Percentiles rank a stretch among this genome's conserved stretches.
phyloP scores from a whole-genome alignment of 306 rosid genomes.

The Fragaria nilgerrensis region DNA sequence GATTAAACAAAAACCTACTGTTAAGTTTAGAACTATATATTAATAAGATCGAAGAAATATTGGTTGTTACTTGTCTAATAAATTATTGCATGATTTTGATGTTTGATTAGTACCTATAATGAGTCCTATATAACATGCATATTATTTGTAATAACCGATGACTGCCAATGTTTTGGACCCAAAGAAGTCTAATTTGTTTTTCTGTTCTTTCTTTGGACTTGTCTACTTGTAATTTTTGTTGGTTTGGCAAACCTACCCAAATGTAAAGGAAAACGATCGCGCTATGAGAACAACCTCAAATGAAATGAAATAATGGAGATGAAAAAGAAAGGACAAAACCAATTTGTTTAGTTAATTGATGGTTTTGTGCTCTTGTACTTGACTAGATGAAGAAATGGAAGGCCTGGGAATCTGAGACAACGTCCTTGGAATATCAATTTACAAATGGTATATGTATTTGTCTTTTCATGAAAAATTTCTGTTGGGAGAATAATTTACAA shows the following conservation, averaged over 20 bases:
- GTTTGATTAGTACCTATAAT: not conserved
- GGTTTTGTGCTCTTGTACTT: slow-evolving; percentile 2
- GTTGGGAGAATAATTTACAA: not conserved
- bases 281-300: not conserved
- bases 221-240: not conserved
- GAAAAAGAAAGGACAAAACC: not conserved
- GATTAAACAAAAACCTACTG: too few relatives aligned
- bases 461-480: not conserved
- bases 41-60: not conserved
- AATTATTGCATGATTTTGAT: not conserved
- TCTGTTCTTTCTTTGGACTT: not conserved
- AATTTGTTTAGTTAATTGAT: not conserved
- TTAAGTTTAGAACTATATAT: not conserved
- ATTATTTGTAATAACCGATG: too few relatives aligned
- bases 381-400: slow-evolving; percentile 67
- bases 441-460: slow-evolving; percentile 43
- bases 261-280: not conserved
- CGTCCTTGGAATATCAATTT: slow-evolving; percentile 63
- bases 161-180: not conserved
- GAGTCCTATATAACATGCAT: not conserved
- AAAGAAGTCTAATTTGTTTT: not conserved
- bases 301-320: not conserved
- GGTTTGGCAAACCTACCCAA: not conserved
- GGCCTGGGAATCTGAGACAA: slow-evolving; percentile 67
- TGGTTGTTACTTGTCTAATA: not conserved